Percentiles rank a stretch among this genome's conserved stretches.
Evolutionary conservation across 2,329 filamentous ascomycete species (phyloP).

Genomic region (Colletotrichum karsti): DNA sequence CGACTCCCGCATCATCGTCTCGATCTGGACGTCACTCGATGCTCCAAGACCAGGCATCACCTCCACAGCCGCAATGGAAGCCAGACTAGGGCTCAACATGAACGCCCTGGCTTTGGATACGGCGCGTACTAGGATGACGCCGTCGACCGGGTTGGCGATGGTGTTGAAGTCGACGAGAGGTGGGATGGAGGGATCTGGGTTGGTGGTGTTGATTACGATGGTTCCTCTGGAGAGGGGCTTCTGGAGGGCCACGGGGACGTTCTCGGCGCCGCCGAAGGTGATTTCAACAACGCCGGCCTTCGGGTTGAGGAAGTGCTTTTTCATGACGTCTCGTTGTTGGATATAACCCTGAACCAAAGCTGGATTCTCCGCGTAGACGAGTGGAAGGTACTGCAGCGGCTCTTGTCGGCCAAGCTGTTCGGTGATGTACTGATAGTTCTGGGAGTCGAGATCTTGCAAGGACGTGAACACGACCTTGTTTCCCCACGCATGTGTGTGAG

Average conservation of each 20-base stretch:
- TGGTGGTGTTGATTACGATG: constrained; percentile 32
- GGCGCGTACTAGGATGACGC: constrained; percentile 20
- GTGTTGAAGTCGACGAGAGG: constrained; percentile 34
- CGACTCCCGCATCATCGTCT: constrained; percentile 28
- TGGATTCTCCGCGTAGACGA: constrained; percentile 30
- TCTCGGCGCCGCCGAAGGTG: constrained; percentile 28
- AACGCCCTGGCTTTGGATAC: constrained; percentile 32
- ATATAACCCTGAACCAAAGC: constrained; percentile 26
- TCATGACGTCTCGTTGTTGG: constrained; percentile 20
- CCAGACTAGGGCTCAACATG: constrained; percentile 30
- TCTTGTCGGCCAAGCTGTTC: constrained; percentile 30
- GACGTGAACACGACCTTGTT: constrained; percentile 33
- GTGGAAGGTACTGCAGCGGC: constrained; percentile 28
- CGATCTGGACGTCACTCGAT: constrained; percentile 33
- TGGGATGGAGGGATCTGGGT: constrained; percentile 30
- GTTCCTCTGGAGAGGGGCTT: constrained; percentile 35
- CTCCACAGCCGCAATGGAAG: constrained; percentile 26
- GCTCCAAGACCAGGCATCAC: constrained; percentile 32
- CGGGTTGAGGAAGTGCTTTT: constrained; percentile 28
- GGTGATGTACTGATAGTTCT: constrained; percentile 9
- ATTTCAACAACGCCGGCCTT: constrained; percentile 32
- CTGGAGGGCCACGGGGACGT: constrained; percentile 30
- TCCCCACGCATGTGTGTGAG: constrained; percentile 34
- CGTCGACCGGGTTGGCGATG: constrained; percentile 32
- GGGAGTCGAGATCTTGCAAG: constrained; percentile 23